These are phyloP conservation scores for Myriosclerotinia duriaeana DNA, from an alignment of 2,329 filamentous ascomycete genomes.

Conservation along the genomic window DNA sequence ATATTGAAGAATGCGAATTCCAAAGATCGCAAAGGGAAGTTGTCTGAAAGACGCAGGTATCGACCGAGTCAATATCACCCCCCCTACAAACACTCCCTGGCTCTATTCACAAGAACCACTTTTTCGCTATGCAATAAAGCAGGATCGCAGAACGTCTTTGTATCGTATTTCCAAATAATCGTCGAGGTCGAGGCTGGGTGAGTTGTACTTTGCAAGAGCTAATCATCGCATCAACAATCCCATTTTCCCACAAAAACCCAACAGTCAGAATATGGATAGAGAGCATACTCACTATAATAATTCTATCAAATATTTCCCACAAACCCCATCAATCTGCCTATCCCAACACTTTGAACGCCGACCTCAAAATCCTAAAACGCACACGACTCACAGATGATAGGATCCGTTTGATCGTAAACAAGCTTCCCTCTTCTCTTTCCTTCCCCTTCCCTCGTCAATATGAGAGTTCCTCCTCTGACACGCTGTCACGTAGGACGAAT, in stretches of 20 bases:
- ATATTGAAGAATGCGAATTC: background rate
- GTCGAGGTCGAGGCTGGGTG: constrained; percentile 13
- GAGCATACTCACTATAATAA: constrained; percentile 1
- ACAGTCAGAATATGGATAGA: background rate
- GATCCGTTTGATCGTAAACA: background rate
- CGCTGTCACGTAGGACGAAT: background rate
- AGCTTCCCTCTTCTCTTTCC: background rate
- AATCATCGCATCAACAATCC: background rate
- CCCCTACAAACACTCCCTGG: background rate
- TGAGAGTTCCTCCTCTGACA: background rate
- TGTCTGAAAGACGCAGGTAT: background rate
- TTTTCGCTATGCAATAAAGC: background rate
- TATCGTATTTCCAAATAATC: constrained; percentile 4
- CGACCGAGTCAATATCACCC: background rate
- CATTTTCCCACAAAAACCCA: background rate
- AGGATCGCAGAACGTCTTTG: background rate
- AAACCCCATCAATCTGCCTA: background rate
- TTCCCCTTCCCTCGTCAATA: background rate
- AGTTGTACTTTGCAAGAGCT: constrained; percentile 17
- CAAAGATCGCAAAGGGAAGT: background rate
- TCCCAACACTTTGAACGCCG: background rate
- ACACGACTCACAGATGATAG: background rate
- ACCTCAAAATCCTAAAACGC: background rate
- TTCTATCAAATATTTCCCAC: background rate
- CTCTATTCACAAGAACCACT: background rate